Evolutionary conservation across 129 eudicot genomes (phyloP).

Genomic region (Tagetes erecta): DNA sequence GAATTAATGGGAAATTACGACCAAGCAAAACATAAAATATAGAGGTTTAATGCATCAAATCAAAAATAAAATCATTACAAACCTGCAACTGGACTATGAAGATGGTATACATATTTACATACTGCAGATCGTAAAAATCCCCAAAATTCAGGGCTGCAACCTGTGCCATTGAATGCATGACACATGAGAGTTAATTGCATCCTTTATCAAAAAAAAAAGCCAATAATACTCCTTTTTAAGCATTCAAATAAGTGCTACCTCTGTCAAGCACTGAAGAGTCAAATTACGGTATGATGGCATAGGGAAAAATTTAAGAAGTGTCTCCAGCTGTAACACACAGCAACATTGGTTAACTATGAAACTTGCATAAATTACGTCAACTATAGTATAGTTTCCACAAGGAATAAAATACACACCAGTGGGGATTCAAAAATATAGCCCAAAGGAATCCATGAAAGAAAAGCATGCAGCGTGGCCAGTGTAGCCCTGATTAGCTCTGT

Average conservation of each 20-base stretch:
- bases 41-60: constrained; percentile 9
- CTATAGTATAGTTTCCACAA: constrained; percentile 2
- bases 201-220: constrained; percentile 2
- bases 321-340: constrained; percentile 66
- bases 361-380: not conserved
- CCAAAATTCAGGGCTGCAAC: constrained; percentile 92
- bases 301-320: constrained; percentile 76
- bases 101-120: constrained; percentile 65
- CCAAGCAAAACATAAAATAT: constrained; percentile 4
- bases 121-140: constrained; percentile 76
- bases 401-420: constrained; percentile 58
- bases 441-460: constrained; percentile 98
- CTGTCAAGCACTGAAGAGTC: constrained; percentile 93
- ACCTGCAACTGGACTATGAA: constrained; percentile 97
- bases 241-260: constrained; percentile 44
- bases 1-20: not conserved
- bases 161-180: constrained; percentile 44
- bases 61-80: constrained; percentile 11
- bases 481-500: constrained; percentile 95
- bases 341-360: constrained; percentile 18
- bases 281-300: constrained; percentile 78
- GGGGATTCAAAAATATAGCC: constrained; percentile 98
- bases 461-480: constrained; percentile 94
- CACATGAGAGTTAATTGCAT: constrained; percentile 1
- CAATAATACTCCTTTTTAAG: not conserved